phyloP scores from a whole-genome alignment of 306 rosid genomes.

The Carpinus fangiana region DNA sequence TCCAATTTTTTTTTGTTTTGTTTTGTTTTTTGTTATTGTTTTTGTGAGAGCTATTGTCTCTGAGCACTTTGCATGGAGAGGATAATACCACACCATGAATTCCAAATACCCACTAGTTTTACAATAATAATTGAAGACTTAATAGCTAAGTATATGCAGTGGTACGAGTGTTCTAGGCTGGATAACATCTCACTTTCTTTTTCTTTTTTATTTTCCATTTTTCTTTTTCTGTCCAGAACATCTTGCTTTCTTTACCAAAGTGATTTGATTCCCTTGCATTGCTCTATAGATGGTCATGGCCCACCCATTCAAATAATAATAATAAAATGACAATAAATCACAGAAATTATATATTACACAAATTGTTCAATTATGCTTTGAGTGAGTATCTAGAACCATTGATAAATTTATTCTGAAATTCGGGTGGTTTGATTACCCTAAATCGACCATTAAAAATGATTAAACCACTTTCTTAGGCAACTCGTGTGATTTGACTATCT shows the following conservation, averaged over 20 bases:
- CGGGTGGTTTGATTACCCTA: too few species aligned
- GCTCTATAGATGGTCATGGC: constrained; percentile 15
- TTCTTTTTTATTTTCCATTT: neutral
- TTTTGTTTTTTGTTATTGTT: neutral
- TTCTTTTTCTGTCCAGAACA: neutral
- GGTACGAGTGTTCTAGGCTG: constrained; percentile 61
- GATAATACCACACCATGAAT: constrained; percentile 23
- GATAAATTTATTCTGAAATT: neutral
- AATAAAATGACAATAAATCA: neutral
- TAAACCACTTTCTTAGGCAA: too few species aligned
- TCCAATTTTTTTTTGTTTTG: too few species aligned
- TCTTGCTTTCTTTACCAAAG: constrained; percentile 26
- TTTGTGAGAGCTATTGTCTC: constrained; percentile 14
- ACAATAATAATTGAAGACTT: constrained; percentile 52
- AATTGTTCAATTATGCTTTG: neutral
- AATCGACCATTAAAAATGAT: too few species aligned
- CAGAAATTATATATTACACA: neutral
- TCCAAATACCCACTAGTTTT: constrained; percentile 26
- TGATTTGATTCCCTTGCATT: constrained; percentile 26
- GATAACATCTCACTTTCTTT: constrained; percentile 41
- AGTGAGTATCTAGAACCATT: neutral
- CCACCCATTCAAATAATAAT: constrained; percentile 5
- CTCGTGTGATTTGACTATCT: too few species aligned
- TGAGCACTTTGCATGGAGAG: constrained; percentile 20
- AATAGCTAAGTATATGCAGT: constrained; percentile 47